These are phyloP conservation scores for Pisolithus marmoratus DNA, from an alignment of 768 basidiomycete species.

Conservation along the genomic window DNA sequence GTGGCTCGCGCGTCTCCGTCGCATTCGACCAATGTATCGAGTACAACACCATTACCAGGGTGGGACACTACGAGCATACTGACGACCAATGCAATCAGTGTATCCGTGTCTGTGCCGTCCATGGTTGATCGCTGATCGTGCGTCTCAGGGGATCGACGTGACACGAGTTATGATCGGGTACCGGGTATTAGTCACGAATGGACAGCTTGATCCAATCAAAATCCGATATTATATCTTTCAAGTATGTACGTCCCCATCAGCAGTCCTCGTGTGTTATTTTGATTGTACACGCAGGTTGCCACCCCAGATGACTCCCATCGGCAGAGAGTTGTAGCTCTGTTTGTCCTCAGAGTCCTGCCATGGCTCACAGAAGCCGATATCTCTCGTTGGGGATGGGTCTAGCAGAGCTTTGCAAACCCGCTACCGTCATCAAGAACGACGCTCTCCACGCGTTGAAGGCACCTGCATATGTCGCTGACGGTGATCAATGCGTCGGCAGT, in stretches of 20 bases:
- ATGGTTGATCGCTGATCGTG: constrained; percentile 17
- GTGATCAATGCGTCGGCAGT: constrained; percentile 67
- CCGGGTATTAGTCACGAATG: not conserved
- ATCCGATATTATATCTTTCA: too few relatives aligned
- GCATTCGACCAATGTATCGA: constrained; percentile 53
- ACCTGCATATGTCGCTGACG: constrained; percentile 73
- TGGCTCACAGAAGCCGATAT: not conserved
- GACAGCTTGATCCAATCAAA: too few relatives aligned
- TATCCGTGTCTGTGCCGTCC: constrained; percentile 52
- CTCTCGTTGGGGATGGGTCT: constrained; percentile 12
- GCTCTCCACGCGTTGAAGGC: constrained; percentile 45
- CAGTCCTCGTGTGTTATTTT: not conserved
- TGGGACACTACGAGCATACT: constrained; percentile 42
- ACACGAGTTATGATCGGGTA: not conserved
- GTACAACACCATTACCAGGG: constrained; percentile 37
- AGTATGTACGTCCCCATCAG: not conserved
- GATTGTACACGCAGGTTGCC: not conserved
- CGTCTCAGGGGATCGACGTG: not conserved
- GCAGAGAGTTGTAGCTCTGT: not conserved
- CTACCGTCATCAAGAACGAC: constrained; percentile 38
- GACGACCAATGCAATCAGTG: constrained; percentile 57
- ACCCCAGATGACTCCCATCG: too few relatives aligned
- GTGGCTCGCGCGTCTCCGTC: constrained; percentile 54
- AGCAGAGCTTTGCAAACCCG: constrained; percentile 42
- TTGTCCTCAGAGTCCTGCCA: not conserved